A percentile compares a stretch with the other conserved stretches of the same genome.
Conservation (phyloP, 768 basidiomycete species). For the Terana coerulea region DNA sequence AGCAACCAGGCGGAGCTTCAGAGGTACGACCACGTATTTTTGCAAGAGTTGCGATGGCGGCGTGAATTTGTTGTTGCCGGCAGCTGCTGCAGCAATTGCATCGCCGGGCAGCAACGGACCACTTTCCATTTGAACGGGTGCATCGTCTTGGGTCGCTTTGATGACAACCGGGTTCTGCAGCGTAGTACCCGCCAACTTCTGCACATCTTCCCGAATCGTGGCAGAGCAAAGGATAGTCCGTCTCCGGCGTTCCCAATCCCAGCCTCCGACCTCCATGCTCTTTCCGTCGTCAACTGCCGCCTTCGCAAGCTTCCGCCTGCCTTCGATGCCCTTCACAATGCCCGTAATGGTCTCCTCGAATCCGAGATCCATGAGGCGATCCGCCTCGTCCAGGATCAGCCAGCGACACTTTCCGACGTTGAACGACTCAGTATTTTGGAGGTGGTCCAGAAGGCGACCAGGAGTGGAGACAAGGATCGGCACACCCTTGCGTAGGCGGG, state of each 20-base stretch:
- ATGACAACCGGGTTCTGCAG: slow-evolving; percentile 79
- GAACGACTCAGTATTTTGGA: slow-evolving; percentile 93
- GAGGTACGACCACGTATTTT: slow-evolving; percentile 84
- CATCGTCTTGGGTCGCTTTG: slow-evolving; percentile 60
- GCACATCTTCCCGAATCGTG: slow-evolving; percentile 92
- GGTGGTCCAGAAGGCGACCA: slow-evolving; percentile 90
- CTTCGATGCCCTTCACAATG: slow-evolving; percentile 84
- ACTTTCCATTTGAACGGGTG: slow-evolving; percentile 19
- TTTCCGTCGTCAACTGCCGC: slow-evolving; percentile 65
- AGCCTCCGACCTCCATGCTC: slow-evolving; percentile 71
- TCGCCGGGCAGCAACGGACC: slow-evolving; percentile 12
- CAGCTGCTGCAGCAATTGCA: slow-evolving; percentile 14
- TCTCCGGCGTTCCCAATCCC: slow-evolving; percentile 77
- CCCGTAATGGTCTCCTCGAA: slow-evolving; percentile 95
- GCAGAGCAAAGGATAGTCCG: slow-evolving; percentile 94
- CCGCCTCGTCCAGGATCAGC: slow-evolving; percentile 96
- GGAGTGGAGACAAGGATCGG: slow-evolving; percentile 96
- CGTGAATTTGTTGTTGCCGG: slow-evolving; percentile 63
- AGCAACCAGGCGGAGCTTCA: slow-evolving; percentile 92
- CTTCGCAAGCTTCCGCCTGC: slow-evolving; percentile 66
- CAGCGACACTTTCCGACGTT: slow-evolving; percentile 92
- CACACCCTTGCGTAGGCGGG: slow-evolving; percentile 87
- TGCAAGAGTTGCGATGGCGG: slow-evolving; percentile 93
- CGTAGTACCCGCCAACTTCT: slow-evolving; percentile 84
- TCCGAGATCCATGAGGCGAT: slow-evolving; percentile 95